A percentile compares a stretch with the other conserved stretches of the same genome.
These are phyloP conservation scores for Endothia cerciana DNA, from an alignment of 2,329 filamentous ascomycete species.

Conservation along the genomic window DNA sequence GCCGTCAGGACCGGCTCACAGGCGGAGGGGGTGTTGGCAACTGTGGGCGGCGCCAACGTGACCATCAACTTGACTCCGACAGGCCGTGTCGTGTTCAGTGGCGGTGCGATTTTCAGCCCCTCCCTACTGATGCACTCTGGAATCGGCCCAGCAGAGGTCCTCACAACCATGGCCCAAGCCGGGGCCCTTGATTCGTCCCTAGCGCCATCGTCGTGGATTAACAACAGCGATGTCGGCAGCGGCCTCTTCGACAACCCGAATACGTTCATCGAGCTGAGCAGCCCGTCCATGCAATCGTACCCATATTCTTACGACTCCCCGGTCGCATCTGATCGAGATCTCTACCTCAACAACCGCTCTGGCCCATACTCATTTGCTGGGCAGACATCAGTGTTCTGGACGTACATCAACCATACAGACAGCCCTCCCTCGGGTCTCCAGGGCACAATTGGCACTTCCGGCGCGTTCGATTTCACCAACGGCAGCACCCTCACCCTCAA, in stretches of 20 bases:
- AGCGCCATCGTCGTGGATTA: slow-evolving; percentile 48
- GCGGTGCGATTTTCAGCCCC: slow-evolving; percentile 40
- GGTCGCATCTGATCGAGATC: slow-evolving; percentile 43
- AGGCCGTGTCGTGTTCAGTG: slow-evolving; percentile 42
- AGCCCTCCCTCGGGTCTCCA: slow-evolving; percentile 48
- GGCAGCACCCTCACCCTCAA: slow-evolving; percentile 58
- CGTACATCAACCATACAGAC: slow-evolving; percentile 46
- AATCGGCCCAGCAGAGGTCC: slow-evolving; percentile 38
- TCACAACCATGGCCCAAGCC: slow-evolving; percentile 27
- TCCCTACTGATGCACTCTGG: slow-evolving; percentile 45
- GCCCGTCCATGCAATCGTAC: slow-evolving; percentile 50
- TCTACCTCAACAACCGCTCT: slow-evolving; percentile 52
- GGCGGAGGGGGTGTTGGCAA: slow-evolving; percentile 62
- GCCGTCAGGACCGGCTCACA: slow-evolving; percentile 65
- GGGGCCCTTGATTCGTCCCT: slow-evolving; percentile 31
- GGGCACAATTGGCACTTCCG: slow-evolving; percentile 55
- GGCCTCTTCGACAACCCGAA: slow-evolving; percentile 61
- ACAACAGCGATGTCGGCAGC: slow-evolving; percentile 52
- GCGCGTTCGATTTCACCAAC: slow-evolving; percentile 44
- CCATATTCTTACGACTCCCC: slow-evolving; percentile 51
- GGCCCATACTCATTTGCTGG: slow-evolving; percentile 58
- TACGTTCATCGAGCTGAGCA: slow-evolving; percentile 54
- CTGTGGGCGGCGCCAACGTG: slow-evolving; percentile 44
- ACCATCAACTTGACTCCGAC: slow-evolving; percentile 39
- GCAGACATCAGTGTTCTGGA: slow-evolving; percentile 58